Evolutionary conservation across 352 stramenopile species (phyloP).

Genomic region (Globisporangium nodosum): DNA sequence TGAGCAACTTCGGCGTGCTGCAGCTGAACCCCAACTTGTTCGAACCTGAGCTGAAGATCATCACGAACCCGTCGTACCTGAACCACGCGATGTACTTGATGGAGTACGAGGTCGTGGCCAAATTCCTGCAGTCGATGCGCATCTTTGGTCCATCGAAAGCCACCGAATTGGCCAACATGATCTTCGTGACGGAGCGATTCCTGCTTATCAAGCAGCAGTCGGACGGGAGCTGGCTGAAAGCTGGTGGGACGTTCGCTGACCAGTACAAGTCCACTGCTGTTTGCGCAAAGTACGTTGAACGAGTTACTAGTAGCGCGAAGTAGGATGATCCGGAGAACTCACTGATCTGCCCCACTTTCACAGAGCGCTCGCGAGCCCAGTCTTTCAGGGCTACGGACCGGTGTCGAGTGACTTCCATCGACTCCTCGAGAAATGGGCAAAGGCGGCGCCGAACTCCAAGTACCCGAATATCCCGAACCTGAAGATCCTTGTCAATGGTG

Average conservation of each 20-base stretch:
- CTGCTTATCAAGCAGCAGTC: constrained; percentile 60
- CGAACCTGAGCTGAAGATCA: constrained; percentile 61
- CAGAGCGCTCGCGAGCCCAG: constrained; percentile 49
- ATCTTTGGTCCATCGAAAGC: constrained; percentile 50
- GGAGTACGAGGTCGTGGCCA: constrained; percentile 71
- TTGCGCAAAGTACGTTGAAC: constrained; percentile 64
- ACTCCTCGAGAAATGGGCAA: constrained; percentile 67
- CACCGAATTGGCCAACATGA: constrained; percentile 32
- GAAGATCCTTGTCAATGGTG: constrained; percentile 49
- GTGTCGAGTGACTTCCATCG: constrained; percentile 48
- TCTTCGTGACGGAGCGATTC: constrained; percentile 57
- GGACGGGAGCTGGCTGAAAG: constrained; percentile 73
- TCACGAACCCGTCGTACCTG: constrained; percentile 66
- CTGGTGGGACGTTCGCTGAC: constrained; percentile 41
- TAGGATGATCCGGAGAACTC: not conserved
- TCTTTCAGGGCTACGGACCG: constrained; percentile 56
- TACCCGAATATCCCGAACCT: constrained; percentile 24
- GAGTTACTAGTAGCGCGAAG: not conserved
- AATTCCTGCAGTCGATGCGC: constrained; percentile 74
- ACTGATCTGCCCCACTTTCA: not conserved
- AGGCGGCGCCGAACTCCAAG: constrained; percentile 21
- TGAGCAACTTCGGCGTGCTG: constrained; percentile 73
- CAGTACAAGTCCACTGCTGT: constrained; percentile 80
- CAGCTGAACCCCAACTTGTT: constrained; percentile 67
- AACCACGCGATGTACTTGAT: constrained; percentile 66